Percentiles rank a stretch among this genome's conserved stretches.
Conservation (phyloP, 108 stramenopile species). For the Pseudonitzschia pungens region DNA sequence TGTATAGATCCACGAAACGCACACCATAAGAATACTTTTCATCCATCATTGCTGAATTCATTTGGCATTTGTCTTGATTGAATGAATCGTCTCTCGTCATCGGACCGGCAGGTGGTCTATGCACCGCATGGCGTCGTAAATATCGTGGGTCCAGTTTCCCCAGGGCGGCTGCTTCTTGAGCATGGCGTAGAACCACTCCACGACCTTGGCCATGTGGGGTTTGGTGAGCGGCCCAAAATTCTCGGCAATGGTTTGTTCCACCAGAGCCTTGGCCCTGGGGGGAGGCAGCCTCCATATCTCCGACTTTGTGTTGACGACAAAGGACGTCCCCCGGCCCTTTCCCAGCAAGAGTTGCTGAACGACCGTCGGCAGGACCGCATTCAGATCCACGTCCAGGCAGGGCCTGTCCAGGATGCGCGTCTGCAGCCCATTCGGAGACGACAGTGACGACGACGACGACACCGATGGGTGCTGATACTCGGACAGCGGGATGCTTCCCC, state of each 20-base stretch:
- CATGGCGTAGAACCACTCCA: constrained; percentile 71
- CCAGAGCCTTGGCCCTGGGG: constrained; percentile 49
- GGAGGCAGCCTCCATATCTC: constrained; percentile 64
- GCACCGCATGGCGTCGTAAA: constrained; percentile 82
- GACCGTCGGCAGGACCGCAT: constrained; percentile 59
- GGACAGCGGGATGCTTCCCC: constrained; percentile 45
- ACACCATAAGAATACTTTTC: too few relatives aligned
- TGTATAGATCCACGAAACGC: too few relatives aligned
- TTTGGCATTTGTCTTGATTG: too few relatives aligned
- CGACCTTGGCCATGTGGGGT: constrained; percentile 48
- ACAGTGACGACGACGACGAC: neutral
- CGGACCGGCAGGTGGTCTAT: constrained; percentile 75
- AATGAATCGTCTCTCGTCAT: constrained; percentile 16
- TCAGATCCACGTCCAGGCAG: constrained; percentile 63
- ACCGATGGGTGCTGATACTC: constrained; percentile 26
- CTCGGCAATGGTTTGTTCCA: constrained; percentile 44
- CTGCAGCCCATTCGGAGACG: neutral
- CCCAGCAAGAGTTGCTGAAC: constrained; percentile 70
- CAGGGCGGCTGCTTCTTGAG: constrained; percentile 71
- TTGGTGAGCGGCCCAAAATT: constrained; percentile 59
- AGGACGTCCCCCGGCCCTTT: constrained; percentile 59
- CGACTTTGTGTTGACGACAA: constrained; percentile 57
- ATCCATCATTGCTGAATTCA: too few relatives aligned
- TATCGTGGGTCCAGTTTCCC: constrained; percentile 73
- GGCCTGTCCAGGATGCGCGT: constrained; percentile 48